phyloP scores from a whole-genome alignment of 371 early-diverging fungal genomes.

The Rhizopus microsporus region DNA sequence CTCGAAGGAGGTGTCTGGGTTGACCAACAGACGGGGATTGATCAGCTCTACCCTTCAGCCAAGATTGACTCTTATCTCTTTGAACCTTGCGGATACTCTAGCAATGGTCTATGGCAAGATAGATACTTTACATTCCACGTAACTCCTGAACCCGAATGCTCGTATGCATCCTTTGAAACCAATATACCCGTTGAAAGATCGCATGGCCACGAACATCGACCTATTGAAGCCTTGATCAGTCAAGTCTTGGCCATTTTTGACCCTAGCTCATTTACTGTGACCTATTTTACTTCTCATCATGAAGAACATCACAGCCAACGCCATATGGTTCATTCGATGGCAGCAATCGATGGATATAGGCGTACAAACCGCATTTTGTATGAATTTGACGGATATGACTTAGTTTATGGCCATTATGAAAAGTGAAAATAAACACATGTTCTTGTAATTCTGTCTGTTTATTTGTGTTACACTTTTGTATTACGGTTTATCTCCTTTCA shows the following conservation, averaged over 20 bases:
- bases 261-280: slow-evolving; percentile 80
- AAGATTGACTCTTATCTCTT: slow-evolving; percentile 84
- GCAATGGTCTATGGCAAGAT: slow-evolving; percentile 81
- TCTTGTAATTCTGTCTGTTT: not conserved
- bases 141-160: slow-evolving; percentile 96
- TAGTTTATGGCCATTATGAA: slow-evolving; percentile 70
- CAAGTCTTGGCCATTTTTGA: slow-evolving; percentile 80
- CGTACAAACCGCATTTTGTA: slow-evolving; percentile 72
- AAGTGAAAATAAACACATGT: slow-evolving; percentile 13
- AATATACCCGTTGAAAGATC: slow-evolving; percentile 70
- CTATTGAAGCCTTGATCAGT: slow-evolving; percentile 61
- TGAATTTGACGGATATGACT: slow-evolving; percentile 78
- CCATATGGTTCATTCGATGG: slow-evolving; percentile 49
- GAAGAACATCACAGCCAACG: slow-evolving; percentile 35
- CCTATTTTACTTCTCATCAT: slow-evolving; percentile 73
- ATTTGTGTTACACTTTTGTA: slow-evolving; percentile 1
- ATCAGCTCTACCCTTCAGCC: slow-evolving; percentile 73
- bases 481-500: slow-evolving; percentile 1
- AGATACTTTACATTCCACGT: slow-evolving; percentile 96
- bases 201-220: slow-evolving; percentile 39
- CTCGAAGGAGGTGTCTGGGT: slow-evolving; percentile 62
- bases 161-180: slow-evolving; percentile 96
- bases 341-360: slow-evolving; percentile 56
- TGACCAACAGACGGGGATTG: slow-evolving; percentile 74
- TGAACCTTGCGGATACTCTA: slow-evolving; percentile 92